Conservation (phyloP, 805 yeast species). For the Saccharomycopsis babjevae region DNA sequence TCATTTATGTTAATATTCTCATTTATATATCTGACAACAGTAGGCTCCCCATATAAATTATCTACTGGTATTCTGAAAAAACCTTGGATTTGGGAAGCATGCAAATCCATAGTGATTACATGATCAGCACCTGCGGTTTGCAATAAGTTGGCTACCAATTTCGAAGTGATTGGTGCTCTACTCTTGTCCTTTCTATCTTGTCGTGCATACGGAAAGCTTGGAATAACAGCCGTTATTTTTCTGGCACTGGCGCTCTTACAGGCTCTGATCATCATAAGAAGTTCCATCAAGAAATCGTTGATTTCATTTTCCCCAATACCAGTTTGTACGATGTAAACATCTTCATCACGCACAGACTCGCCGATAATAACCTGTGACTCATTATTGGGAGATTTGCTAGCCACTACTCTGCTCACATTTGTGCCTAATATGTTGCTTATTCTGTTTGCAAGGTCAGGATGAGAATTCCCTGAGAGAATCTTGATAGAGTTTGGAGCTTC, state of each 20-base stretch:
- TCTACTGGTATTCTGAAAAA: constrained; percentile 78
- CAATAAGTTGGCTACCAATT: constrained; percentile 71
- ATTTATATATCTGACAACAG: constrained; percentile 62
- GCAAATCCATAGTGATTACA: constrained; percentile 79
- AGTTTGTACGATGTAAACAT: constrained; percentile 57
- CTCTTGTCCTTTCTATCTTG: constrained; percentile 81
- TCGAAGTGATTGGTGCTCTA: constrained; percentile 80
- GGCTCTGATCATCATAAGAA: constrained; percentile 70
- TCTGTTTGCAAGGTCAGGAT: constrained; percentile 58
- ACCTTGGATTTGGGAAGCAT: constrained; percentile 85
- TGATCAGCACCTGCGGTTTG: constrained; percentile 82
- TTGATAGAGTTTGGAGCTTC: constrained; percentile 55
- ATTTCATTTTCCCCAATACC: constrained; percentile 64
- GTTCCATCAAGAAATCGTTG: constrained; percentile 65
- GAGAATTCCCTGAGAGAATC: constrained; percentile 57
- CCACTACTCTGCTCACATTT: constrained; percentile 48
- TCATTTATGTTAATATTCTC: constrained; percentile 49
- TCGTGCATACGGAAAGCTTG: constrained; percentile 81
- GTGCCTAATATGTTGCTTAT: constrained; percentile 54
- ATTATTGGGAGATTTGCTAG: constrained; percentile 58
- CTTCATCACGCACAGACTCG: constrained; percentile 80
- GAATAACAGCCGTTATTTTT: constrained; percentile 72
- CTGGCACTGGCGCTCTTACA: constrained; percentile 78
- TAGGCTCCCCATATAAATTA: constrained; percentile 76
- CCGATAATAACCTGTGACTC: constrained; percentile 72